phyloP scores from a whole-genome alignment of 1,139 yeast species.

The Suhomyces anneliseae region DNA sequence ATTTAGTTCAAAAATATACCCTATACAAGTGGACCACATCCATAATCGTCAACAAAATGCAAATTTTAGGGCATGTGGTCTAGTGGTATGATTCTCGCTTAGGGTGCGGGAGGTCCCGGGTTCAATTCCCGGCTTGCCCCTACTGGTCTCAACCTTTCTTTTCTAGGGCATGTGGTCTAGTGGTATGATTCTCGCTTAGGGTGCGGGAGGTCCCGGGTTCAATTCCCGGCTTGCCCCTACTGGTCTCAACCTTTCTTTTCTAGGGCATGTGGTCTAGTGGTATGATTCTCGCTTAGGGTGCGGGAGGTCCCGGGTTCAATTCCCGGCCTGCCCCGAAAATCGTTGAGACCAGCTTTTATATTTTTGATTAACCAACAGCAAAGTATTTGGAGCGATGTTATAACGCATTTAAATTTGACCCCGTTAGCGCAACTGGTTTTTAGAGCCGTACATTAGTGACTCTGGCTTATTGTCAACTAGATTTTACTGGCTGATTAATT shows the following conservation, averaged over 20 bases:
- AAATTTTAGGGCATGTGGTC: constrained; percentile 30
- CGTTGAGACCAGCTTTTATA: neutral
- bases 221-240: constrained; percentile 38
- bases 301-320: constrained; percentile 44
- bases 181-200: constrained; percentile 39
- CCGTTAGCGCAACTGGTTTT: too few species aligned
- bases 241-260: constrained; percentile 12
- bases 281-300: constrained; percentile 39
- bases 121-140: constrained; percentile 42
- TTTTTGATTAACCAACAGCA: neutral
- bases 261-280: constrained; percentile 38
- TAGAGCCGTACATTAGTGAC: too few species aligned
- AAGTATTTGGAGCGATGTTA: too few species aligned
- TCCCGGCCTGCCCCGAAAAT: constrained; percentile 33
- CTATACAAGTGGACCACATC: neutral
- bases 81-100: constrained; percentile 38
- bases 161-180: constrained; percentile 34
- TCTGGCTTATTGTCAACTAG: too few species aligned
- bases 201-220: constrained; percentile 44
- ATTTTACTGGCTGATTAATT: too few species aligned
- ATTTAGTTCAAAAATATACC: neutral
- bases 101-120: constrained; percentile 43
- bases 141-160: constrained; percentile 12
- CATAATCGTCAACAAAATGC: neutral
- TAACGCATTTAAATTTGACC: too few species aligned